Evolutionary conservation across 805 yeast genomes (phyloP), one percentile per base, ranked within the genome.

Genomic region (Scheffersomyces stipitis): DNA sequence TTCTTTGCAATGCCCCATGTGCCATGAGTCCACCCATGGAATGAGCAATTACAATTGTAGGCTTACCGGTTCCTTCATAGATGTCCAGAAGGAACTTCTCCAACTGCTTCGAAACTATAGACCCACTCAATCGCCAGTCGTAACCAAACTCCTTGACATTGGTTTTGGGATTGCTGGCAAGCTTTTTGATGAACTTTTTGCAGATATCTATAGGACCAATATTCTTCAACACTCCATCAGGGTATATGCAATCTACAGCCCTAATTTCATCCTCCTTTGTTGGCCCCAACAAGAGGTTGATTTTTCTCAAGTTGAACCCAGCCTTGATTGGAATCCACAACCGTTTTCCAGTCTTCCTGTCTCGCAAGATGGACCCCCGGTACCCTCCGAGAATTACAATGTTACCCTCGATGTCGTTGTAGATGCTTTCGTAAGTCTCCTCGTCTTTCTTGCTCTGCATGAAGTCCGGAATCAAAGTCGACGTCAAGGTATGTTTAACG

Each of bases 21-120:
- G 95, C 80, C 5, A 90, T 74, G 23, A 90, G 55, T 0, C 97
- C 97, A 36, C 97, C 97, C 96, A 90, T 89, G 0, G 96, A 88
- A 58, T 90, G 97, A 0, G 93, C 93, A 35, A 90, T 78, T 1
- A 90, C 78, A 17, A 83, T 62, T 0, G 81, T 73, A 9, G 86
- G 88, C 42, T 75, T 74, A 13, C 78, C 78, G 0, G 75, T 75
- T 17, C 60, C 51, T 8, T 66, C 56, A 31, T 75, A 69, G 18
- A 87, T 62, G 4, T 66, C 52, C 14, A 49, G 48, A 12, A 86
- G 56, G 33, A 69, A 70, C n/a, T 69, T 59, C 23, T 60, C 62
- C n/a, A 90, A 63, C 42, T 79, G 71, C 5, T 62, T 54, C 9
- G 85, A 66, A 14, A 72, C 63, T 4, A 80, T 56, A 28, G 79